Base-by-base conservation (phyloP, 805 yeast species). In the Millerozyma miso region DNA sequence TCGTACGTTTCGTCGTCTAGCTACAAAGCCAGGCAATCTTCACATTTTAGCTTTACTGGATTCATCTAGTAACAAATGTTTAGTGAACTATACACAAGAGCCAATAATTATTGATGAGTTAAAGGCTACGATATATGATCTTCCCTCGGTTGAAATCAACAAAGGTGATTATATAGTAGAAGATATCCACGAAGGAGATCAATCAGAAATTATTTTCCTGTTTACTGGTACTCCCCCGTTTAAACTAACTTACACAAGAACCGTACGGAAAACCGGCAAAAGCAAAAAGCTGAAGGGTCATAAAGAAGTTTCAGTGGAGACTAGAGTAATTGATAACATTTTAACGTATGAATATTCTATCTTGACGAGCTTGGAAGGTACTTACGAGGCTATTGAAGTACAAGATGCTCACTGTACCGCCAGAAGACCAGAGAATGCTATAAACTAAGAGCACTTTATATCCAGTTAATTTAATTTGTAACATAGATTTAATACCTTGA, bases 151-250 rank as follows among this genome's bases (percentile, higher is more conserved):
- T 13, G 89, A 84, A 45, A 81, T 91, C 13, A 78, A 83, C 18
- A 86, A 83, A 53, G 96, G 96, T n/a, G 83, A 80, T 43, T 68
- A 78, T 14, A 66, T 82, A 6, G 78, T 83, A 43, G 90, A 83
- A 55, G 91, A 88, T 60, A 86, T 93, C 35, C 95, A 89, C 55
- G 95, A 88, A 58, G 99, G 98, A 37, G 99, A 93, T 51, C 87
- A 85, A 55, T 90, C 95, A 1, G 96, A 89, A 58, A 80, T 93
- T 38, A 76, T 76, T 2, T 91, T 93, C 65, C 76, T 80, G 16
- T 86, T 93, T 55, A 76, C 77, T 29, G 99, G 99, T 13, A 77
- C 81, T 0, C 96, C 98, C 8, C 99, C 99, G 10, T 93, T 91
- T 68, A 70, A 82, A 33, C 73, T 93, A 50, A 86, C 90, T 1